phyloP scores from a whole-genome alignment of 768 basidiomycete species.

The Amanita exitialis region DNA sequence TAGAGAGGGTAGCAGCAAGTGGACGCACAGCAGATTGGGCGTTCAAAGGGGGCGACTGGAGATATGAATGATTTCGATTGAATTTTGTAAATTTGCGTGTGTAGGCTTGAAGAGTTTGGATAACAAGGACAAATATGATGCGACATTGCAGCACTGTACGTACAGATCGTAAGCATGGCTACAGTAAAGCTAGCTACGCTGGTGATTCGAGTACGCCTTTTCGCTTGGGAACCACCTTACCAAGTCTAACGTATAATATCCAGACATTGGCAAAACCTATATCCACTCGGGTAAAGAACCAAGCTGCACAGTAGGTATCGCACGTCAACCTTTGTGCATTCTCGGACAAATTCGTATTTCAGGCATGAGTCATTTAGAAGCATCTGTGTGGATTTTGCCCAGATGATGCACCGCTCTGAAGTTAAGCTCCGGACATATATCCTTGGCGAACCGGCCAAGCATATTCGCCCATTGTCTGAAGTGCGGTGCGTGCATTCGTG shows the following conservation, averaged over 20 bases:
- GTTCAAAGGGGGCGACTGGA: too few species aligned
- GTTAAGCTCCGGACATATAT: constrained; percentile 63
- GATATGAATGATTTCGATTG: too few species aligned
- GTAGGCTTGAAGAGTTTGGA: neutral
- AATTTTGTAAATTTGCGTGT: neutral
- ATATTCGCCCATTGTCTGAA: constrained; percentile 71
- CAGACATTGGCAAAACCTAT: constrained; percentile 86
- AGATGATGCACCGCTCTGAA: constrained; percentile 68
- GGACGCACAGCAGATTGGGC: constrained; percentile 25
- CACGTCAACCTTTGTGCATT: neutral
- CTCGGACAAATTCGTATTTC: neutral
- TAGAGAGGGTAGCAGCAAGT: constrained; percentile 22
- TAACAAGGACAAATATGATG: neutral
- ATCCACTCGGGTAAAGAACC: constrained; percentile 53
- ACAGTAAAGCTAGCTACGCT: constrained; percentile 66
- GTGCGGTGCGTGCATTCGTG: constrained; percentile 36
- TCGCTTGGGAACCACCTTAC: neutral
- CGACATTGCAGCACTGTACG: neutral
- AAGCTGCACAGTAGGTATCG: constrained; percentile 56
- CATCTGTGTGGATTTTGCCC: constrained; percentile 66
- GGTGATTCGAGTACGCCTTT: constrained; percentile 45
- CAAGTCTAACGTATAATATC: constrained; percentile 2
- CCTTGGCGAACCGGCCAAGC: constrained; percentile 64
- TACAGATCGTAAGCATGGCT: constrained; percentile 36
- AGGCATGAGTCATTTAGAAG: constrained; percentile 64